These are phyloP conservation scores for Phytophthora nicotianae DNA, from an alignment of 352 stramenopile species.

Conservation along the genomic window DNA sequence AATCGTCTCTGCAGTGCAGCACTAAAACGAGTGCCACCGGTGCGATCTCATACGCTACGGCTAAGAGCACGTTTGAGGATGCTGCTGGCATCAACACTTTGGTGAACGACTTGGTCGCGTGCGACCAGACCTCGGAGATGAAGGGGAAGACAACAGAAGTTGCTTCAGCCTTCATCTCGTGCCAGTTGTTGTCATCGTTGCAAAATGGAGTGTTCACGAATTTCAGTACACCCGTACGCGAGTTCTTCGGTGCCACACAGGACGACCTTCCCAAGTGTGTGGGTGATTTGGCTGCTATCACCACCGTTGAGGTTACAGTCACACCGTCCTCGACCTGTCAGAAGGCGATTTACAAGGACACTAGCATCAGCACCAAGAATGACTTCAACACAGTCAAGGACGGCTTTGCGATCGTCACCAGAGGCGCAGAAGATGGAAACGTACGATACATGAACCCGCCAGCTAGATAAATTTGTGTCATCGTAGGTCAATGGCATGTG, in stretches of 20 bases:
- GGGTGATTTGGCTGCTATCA: conserved; percentile 49
- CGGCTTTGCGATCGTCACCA: conserved; percentile 70
- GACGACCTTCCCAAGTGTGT: conserved; percentile 65
- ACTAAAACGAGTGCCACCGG: conserved; percentile 28
- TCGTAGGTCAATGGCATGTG: background rate
- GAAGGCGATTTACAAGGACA: conserved; percentile 52
- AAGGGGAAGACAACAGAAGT: conserved; percentile 43
- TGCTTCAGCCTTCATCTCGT: conserved; percentile 63
- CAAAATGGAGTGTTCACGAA: conserved; percentile 82
- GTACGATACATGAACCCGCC: conserved; percentile 57
- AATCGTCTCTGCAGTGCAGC: conserved; percentile 58
- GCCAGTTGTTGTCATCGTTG: conserved; percentile 65
- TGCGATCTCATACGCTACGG: conserved; percentile 47
- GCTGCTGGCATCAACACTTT: conserved; percentile 53
- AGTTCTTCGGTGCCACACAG: conserved; percentile 50
- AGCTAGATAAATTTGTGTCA: conserved; percentile 13
- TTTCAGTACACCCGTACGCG: conserved; percentile 64
- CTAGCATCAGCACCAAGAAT: conserved; percentile 57
- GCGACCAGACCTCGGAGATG: conserved; percentile 49
- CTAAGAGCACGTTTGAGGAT: conserved; percentile 49
- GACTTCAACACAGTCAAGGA: conserved; percentile 52
- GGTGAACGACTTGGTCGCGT: conserved; percentile 55
- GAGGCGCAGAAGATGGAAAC: conserved; percentile 51
- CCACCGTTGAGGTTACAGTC: conserved; percentile 46
- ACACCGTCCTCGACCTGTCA: conserved; percentile 46